phyloP scores from a whole-genome alignment of 1,284 basidiomycete genomes.

The Entoloma clypeatum region DNA sequence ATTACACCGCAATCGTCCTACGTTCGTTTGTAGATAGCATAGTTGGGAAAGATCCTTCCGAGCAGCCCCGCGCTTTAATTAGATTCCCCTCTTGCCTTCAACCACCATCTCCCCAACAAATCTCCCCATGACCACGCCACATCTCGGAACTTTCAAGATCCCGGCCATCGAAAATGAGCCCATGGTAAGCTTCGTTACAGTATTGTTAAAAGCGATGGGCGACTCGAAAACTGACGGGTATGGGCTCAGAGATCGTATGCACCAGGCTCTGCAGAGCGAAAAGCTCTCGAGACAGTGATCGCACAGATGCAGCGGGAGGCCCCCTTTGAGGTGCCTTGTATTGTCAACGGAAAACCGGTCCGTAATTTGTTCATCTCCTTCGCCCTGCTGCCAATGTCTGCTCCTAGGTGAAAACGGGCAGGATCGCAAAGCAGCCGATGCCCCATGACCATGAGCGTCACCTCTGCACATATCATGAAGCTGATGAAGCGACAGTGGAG shows the following conservation, averaged over 20 bases:
- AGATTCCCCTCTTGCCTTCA: slow-evolving; percentile 11
- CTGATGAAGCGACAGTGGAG: slow-evolving; percentile 72
- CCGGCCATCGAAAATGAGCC: slow-evolving; percentile 88
- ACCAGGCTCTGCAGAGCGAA: slow-evolving; percentile 77
- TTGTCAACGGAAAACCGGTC: slow-evolving; percentile 89
- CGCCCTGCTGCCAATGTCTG: background rate
- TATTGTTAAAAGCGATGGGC: background rate
- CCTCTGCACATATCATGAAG: slow-evolving; percentile 88
- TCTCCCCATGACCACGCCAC: slow-evolving; percentile 51
- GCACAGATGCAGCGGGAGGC: slow-evolving; percentile 76
- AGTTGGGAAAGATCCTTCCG: no score
- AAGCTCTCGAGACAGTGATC: slow-evolving; percentile 73
- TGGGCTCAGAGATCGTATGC: slow-evolving; percentile 57
- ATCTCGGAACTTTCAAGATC: slow-evolving; percentile 80
- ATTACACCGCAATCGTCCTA: no score
- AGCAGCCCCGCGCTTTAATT: slow-evolving; percentile 12
- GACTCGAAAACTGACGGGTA: slow-evolving; percentile 1
- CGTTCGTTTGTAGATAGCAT: no score
- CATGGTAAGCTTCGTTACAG: slow-evolving; percentile 55
- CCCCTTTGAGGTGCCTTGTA: slow-evolving; percentile 89
- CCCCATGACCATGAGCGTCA: slow-evolving; percentile 81
- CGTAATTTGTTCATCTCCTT: slow-evolving; percentile 28
- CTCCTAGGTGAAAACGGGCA: slow-evolving; percentile 78
- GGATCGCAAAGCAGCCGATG: slow-evolving; percentile 74
- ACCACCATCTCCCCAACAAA: slow-evolving; percentile 17